Evolutionary conservation across 2,329 filamentous ascomycete genomes (phyloP).

Genomic region (Lachnellula cervina): DNA sequence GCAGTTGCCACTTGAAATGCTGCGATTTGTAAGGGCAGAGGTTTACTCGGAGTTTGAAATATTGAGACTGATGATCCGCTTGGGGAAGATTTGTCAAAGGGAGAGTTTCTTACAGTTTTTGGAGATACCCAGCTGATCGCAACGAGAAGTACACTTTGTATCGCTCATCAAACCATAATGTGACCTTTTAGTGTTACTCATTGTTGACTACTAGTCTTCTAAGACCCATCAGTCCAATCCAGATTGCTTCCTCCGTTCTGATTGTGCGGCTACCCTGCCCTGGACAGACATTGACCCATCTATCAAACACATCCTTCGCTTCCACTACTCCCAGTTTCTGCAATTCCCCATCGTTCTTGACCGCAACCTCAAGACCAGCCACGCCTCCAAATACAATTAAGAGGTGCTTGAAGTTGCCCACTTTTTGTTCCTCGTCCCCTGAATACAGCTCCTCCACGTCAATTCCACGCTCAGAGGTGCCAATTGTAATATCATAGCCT

Average conservation of each 20-base stretch:
- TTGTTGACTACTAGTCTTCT: constrained; percentile 45
- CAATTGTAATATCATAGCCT: constrained; percentile 79
- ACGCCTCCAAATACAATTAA: constrained; percentile 78
- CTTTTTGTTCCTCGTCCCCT: constrained; percentile 22
- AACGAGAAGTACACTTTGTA: too few species aligned
- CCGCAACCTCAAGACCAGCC: constrained; percentile 71
- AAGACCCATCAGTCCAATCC: constrained; percentile 68
- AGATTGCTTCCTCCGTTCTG: constrained; percentile 77
- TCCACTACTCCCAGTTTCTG: constrained; percentile 53
- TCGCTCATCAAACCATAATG: too few species aligned
- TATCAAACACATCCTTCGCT: constrained; percentile 69
- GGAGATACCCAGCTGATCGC: too few species aligned
- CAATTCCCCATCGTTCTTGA: constrained; percentile 56
- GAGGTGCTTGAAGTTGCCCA: constrained; percentile 59
- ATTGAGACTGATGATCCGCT: too few species aligned
- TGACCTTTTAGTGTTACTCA: constrained; percentile 7
- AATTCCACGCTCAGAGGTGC: constrained; percentile 70
- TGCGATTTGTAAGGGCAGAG: too few species aligned
- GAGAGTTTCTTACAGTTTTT: too few species aligned
- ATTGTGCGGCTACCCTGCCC: constrained; percentile 79
- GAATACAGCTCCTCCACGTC: constrained; percentile 34
- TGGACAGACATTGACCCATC: constrained; percentile 77
- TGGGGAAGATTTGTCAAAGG: too few species aligned
- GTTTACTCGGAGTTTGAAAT: too few species aligned
- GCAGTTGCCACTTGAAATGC: too few species aligned